phyloP scores from a whole-genome alignment of 371 early-diverging fungal species.

The Nematocida displodere region DNA sequence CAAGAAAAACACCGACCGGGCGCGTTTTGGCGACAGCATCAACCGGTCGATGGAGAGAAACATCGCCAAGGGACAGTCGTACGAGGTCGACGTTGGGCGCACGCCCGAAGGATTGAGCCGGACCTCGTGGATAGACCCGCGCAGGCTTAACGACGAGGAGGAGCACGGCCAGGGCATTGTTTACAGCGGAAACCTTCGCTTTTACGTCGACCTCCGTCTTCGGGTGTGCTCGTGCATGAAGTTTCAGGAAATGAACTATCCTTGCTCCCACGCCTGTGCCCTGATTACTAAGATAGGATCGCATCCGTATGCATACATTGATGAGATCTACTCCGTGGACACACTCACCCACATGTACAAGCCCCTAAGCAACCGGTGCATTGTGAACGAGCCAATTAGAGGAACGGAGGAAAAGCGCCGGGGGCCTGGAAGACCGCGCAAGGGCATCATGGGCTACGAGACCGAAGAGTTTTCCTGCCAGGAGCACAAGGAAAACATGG shows the following conservation, averaged over 20 bases:
- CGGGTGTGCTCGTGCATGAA: slow-evolving; percentile 61
- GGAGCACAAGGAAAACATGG: slow-evolving; percentile 36
- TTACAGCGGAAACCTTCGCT: slow-evolving; percentile 20
- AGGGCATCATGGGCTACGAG: slow-evolving; percentile 5
- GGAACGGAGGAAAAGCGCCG: slow-evolving; percentile 42
- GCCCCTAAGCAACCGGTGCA: slow-evolving; percentile 32
- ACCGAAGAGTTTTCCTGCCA: slow-evolving; percentile 22
- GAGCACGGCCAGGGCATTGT: slow-evolving; percentile 40
- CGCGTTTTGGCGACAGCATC: slow-evolving; percentile 55
- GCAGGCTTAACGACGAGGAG: slow-evolving; percentile 52
- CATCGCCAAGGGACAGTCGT: slow-evolving; percentile 32
- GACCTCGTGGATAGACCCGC: slow-evolving; percentile 48
- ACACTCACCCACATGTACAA: slow-evolving; percentile 37
- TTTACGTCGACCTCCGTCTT: slow-evolving; percentile 56
- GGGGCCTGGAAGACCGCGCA: not conserved
- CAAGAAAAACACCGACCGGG: slow-evolving; percentile 33
- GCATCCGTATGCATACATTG: slow-evolving; percentile 45
- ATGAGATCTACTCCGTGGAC: slow-evolving; percentile 48
- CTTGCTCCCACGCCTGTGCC: slow-evolving; percentile 63
- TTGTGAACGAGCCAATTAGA: slow-evolving; percentile 42
- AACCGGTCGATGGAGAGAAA: slow-evolving; percentile 44
- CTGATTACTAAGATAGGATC: slow-evolving; percentile 44
- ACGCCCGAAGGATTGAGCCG: slow-evolving; percentile 18
- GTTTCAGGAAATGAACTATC: slow-evolving; percentile 62
- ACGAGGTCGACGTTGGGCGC: slow-evolving; percentile 41